A percentile compares a stretch with the other conserved stretches of the same genome.
phyloP scores from a whole-genome alignment of 768 basidiomycete genomes.

The Boletus fagicola region DNA sequence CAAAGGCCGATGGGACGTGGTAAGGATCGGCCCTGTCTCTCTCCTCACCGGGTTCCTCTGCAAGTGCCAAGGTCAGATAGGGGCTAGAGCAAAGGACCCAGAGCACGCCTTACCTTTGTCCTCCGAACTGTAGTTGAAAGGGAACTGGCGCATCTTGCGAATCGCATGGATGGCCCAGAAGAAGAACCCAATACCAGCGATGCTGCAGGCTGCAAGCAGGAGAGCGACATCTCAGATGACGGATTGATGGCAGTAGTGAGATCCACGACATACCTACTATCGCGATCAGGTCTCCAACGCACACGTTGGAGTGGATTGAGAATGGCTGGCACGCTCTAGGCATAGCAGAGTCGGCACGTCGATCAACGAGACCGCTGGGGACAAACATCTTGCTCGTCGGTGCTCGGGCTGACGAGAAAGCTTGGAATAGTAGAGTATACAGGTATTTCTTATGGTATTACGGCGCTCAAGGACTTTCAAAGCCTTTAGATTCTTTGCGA shows the following conservation, averaged over 20 bases:
- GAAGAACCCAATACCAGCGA: conserved; percentile 21
- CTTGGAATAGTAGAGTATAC: neutral
- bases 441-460: neutral
- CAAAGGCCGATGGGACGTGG: neutral
- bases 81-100: neutral
- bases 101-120: conserved; percentile 1
- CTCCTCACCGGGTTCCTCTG: neutral
- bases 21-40: conserved; percentile 3
- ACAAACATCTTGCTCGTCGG: conserved; percentile 7
- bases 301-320: conserved; percentile 11
- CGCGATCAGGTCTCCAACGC: conserved; percentile 24
- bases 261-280: conserved; percentile 20
- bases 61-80: neutral
- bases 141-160: conserved; percentile 19
- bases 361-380: neutral
- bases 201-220: conserved; percentile 11
- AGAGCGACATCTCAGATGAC: neutral
- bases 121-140: conserved; percentile 1
- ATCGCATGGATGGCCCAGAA: conserved; percentile 22
- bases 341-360: neutral
- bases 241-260: neutral
- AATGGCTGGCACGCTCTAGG: conserved; percentile 15
- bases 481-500: neutral
- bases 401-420: neutral
- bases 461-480: neutral